Percentiles rank a stretch among this genome's conserved stretches.
Conservation (phyloP, 2,329 filamentous ascomycete genomes). For the Alternaria conjuncta region DNA sequence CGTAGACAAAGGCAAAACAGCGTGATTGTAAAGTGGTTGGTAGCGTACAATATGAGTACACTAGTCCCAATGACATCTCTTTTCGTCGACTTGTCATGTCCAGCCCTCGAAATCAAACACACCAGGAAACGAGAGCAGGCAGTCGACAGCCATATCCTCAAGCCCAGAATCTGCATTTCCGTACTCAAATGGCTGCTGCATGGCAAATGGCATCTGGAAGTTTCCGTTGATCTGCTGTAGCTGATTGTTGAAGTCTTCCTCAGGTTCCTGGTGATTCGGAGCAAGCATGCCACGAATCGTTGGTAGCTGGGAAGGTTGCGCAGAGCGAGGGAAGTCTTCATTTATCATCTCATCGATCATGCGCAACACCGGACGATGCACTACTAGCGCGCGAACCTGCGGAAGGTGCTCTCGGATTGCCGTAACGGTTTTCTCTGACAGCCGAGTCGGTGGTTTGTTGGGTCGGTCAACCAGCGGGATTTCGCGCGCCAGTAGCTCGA, state of each 20-base stretch:
- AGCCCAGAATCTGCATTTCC: background rate
- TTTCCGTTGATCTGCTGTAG: constrained; percentile 1
- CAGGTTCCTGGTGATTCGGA: background rate
- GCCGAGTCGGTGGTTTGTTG: constrained; percentile 16
- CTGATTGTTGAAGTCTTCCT: background rate
- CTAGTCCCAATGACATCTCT: background rate
- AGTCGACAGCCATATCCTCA: constrained; percentile 11
- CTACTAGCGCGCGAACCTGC: constrained; percentile 18
- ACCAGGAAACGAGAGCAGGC: constrained; percentile 18
- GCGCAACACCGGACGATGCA: constrained; percentile 24
- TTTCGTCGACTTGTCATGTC: background rate
- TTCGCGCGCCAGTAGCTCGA: constrained; percentile 41
- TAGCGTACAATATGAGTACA: background rate
- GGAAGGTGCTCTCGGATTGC: constrained; percentile 15
- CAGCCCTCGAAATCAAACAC: constrained; percentile 17
- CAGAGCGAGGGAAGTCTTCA: constrained; percentile 20
- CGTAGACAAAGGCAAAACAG: constrained; percentile 13
- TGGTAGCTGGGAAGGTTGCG: background rate
- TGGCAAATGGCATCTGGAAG: constrained; percentile 20
- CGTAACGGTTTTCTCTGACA: constrained; percentile 17
- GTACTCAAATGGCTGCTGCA: constrained; percentile 15
- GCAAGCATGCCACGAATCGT: constrained; percentile 13
- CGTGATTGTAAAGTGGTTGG: background rate
- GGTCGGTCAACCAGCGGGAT: constrained; percentile 26
- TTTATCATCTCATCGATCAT: constrained; percentile 29